Percentiles rank a stretch among this genome's conserved stretches.
phyloP scores from a whole-genome alignment of 805 yeast species.

The Teunomyces gatunensis region DNA sequence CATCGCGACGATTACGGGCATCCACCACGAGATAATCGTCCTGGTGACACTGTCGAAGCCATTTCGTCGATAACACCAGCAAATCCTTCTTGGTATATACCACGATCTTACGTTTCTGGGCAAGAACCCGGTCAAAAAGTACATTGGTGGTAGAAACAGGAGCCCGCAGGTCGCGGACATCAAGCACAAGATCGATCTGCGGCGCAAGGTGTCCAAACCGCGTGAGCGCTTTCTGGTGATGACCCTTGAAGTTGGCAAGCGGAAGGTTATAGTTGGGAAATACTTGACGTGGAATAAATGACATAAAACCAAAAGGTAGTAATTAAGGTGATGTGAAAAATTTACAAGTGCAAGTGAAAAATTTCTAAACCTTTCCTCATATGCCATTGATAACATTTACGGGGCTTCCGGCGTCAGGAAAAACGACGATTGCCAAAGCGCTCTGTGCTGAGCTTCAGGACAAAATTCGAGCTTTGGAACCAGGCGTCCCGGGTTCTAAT shows the following conservation, averaged over 20 bases:
- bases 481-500: constrained; percentile 47
- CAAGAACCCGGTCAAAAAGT: constrained; percentile 65
- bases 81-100: constrained; percentile 77
- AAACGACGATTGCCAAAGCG: constrained; percentile 67
- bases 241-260: constrained; percentile 84
- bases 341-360: too few relatives aligned
- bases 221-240: constrained; percentile 76
- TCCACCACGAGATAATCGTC: constrained; percentile 52
- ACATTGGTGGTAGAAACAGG: constrained; percentile 82
- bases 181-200: constrained; percentile 77
- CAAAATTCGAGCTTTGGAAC: constrained; percentile 40
- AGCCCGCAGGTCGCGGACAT: constrained; percentile 85
- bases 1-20: constrained; percentile 50
- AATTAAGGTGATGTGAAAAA: too few relatives aligned
- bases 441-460: constrained; percentile 48
- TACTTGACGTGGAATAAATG: constrained; percentile 63
- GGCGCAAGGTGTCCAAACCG: constrained; percentile 67
- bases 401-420: constrained; percentile 86
- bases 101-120: constrained; percentile 54
- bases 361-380: too few relatives aligned
- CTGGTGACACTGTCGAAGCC: constrained; percentile 36
- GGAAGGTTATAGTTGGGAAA: constrained; percentile 74
- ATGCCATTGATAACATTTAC: constrained; percentile 88
- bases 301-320: too few relatives aligned
- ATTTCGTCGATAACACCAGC: constrained; percentile 40